Evolutionary conservation across 1,284 basidiomycete species (phyloP).

Genomic region (Abortiporus biennis): DNA sequence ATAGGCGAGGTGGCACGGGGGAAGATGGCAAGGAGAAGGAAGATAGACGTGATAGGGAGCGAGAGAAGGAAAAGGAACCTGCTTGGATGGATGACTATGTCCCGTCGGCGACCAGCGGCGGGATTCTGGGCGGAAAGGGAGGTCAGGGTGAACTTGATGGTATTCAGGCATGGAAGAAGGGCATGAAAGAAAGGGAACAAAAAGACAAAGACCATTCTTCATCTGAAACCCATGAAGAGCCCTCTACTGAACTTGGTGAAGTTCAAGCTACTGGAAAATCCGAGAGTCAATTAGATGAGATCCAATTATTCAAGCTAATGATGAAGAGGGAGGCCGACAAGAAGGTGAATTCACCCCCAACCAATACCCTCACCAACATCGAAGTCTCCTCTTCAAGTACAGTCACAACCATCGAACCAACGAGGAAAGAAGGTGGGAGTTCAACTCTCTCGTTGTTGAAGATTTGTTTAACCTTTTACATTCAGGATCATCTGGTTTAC

Average conservation of each 20-base stretch:
- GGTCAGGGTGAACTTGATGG: conserved; percentile 70
- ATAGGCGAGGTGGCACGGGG: conserved; percentile 40
- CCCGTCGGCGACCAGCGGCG: conserved; percentile 46
- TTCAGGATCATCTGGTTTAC: no score
- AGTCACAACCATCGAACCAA: neutral
- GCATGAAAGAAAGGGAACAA: conserved; percentile 75
- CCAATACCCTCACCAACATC: neutral
- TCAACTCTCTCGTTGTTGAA: no score
- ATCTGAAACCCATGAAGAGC: conserved; percentile 12
- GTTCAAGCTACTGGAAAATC: conserved; percentile 8
- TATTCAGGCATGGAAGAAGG: conserved; percentile 88
- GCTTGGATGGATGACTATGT: conserved; percentile 92
- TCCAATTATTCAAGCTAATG: conserved; percentile 79
- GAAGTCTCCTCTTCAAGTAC: neutral
- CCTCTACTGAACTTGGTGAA: conserved; percentile 12
- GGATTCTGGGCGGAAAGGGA: conserved; percentile 57
- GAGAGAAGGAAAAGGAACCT: conserved; percentile 75
- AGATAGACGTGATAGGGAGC: conserved; percentile 39
- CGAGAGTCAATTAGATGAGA: conserved; percentile 58
- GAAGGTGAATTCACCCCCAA: no score
- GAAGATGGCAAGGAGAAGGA: conserved; percentile 56
- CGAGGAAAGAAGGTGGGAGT: no score
- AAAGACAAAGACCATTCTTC: conserved; percentile 45
- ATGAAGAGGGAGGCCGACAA: conserved; percentile 81
- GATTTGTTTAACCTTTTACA: no score